Conservation (phyloP, 805 yeast genomes). For the Teunomyces pallodes region DNA sequence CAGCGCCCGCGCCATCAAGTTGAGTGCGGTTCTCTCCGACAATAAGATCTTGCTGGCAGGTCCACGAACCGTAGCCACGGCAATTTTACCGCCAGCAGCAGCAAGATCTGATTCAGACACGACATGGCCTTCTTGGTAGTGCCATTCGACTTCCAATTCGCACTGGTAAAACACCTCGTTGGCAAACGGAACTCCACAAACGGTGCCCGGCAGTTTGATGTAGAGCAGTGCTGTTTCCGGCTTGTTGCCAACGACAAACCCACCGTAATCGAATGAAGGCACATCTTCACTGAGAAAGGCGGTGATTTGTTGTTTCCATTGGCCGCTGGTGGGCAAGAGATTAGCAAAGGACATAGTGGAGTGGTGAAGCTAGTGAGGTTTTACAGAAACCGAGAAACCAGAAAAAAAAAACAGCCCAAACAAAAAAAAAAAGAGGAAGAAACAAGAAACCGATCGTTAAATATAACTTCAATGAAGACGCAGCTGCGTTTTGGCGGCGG, state of each 20-base stretch:
- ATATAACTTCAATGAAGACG: not conserved
- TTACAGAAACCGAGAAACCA: no score
- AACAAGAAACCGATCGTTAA: not conserved
- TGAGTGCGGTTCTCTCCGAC: constrained; percentile 85
- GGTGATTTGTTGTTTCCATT: constrained; percentile 78
- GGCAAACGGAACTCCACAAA: constrained; percentile 89
- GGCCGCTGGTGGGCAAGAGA: constrained; percentile 70
- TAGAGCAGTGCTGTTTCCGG: constrained; percentile 69
- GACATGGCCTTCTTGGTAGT: constrained; percentile 62
- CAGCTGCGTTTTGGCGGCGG: not conserved
- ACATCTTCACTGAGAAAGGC: constrained; percentile 82
- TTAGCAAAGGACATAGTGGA: constrained; percentile 33
- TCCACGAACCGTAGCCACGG: constrained; percentile 77
- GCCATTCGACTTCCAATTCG: constrained; percentile 70
- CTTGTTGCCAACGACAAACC: constrained; percentile 85
- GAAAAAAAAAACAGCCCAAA: not conserved
- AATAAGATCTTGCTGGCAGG: constrained; percentile 75
- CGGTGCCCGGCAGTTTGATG: constrained; percentile 77
- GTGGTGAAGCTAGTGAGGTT: not conserved
- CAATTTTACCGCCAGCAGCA: constrained; percentile 51
- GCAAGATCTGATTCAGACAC: constrained; percentile 42
- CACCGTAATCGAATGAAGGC: constrained; percentile 93
- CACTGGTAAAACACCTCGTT: constrained; percentile 80
- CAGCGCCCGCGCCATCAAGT: constrained; percentile 75
- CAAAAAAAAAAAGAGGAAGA: not conserved